Evolutionary conservation across 2,329 filamentous ascomycete species (phyloP).

Genomic region (Rachicladosporium sp.): DNA sequence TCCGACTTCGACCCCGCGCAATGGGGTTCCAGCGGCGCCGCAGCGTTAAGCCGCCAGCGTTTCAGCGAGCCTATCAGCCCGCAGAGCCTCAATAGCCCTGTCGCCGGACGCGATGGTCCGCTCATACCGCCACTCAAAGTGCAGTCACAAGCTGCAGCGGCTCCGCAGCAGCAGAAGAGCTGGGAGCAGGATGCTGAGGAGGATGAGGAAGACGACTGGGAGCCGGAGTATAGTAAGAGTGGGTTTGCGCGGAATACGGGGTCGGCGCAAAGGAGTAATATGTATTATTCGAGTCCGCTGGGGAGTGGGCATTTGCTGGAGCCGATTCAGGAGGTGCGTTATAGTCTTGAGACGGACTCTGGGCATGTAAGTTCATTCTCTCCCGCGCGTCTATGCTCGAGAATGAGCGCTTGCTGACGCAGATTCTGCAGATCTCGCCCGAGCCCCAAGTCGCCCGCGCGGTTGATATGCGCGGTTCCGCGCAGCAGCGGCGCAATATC

Average conservation of each 20-base stretch:
- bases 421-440: constrained; percentile 14
- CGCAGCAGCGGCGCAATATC: constrained; percentile 27
- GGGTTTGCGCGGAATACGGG: constrained; percentile 14
- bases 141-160: constrained; percentile 20
- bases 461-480: constrained; percentile 21
- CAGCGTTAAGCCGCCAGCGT: constrained; percentile 21
- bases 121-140: constrained; percentile 35
- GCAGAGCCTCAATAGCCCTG: constrained; percentile 17
- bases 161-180: constrained; percentile 8
- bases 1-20: constrained; percentile 33
- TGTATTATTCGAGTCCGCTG: constrained; percentile 24
- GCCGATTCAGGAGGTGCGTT: constrained; percentile 40
- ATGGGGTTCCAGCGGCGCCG: constrained; percentile 32
- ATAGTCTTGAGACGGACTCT: constrained; percentile 37
- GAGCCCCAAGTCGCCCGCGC: constrained; percentile 18
- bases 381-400: too few species aligned
- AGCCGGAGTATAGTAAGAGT: constrained; percentile 22
- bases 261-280: background rate
- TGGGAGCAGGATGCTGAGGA: constrained; percentile 13
- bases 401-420: background rate
- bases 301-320: constrained; percentile 30
- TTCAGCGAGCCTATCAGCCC: constrained; percentile 18
- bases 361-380: constrained; percentile 13
- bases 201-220: constrained; percentile 14
- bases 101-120: constrained; percentile 44